A percentile compares a stretch with the other conserved stretches of the same genome.
These are phyloP conservation scores for Fusarium sp. DNA, from an alignment of 2,329 filamentous ascomycete genomes.

Conservation along the genomic window DNA sequence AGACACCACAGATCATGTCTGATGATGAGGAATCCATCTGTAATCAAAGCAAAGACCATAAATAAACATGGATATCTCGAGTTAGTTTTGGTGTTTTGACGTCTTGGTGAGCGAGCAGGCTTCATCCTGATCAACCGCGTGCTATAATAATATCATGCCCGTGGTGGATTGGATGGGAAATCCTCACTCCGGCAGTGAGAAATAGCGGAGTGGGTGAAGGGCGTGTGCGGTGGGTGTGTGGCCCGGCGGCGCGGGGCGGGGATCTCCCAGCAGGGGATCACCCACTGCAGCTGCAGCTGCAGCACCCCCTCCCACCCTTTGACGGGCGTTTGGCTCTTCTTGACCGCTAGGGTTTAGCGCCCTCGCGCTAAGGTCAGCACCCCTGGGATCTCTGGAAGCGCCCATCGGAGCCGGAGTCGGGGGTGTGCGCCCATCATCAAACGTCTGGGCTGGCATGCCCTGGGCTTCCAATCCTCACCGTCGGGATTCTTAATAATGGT, in stretches of 20 bases:
- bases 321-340: slow-evolving; percentile 39
- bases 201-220: no score
- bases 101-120: slow-evolving; percentile 19
- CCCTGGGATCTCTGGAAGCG: slow-evolving; percentile 19
- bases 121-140: slow-evolving; percentile 34
- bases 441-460: slow-evolving; percentile 16
- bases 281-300: background rate
- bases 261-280: slow-evolving; percentile 33
- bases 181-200: slow-evolving; percentile 36
- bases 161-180: slow-evolving; percentile 20
- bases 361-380: slow-evolving; percentile 1
- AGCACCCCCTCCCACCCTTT: background rate
- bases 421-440: slow-evolving; percentile 28
- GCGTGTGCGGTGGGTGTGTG: slow-evolving; percentile 2
- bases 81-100: background rate
- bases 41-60: slow-evolving; percentile 32
- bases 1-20: background rate
- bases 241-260: slow-evolving; percentile 32
- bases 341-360: slow-evolving; percentile 38
- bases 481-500: slow-evolving; percentile 23
- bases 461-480: slow-evolving; percentile 25
- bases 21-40: slow-evolving; percentile 10
- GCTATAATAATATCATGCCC: slow-evolving; percentile 10
- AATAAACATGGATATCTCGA: slow-evolving; percentile 23
- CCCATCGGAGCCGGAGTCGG: slow-evolving; percentile 17